Evolutionary conservation across 2,329 filamentous ascomycete genomes (phyloP), one percentile per base, ranked within the genome.

Genomic region (Xylariaceae sp.): DNA sequence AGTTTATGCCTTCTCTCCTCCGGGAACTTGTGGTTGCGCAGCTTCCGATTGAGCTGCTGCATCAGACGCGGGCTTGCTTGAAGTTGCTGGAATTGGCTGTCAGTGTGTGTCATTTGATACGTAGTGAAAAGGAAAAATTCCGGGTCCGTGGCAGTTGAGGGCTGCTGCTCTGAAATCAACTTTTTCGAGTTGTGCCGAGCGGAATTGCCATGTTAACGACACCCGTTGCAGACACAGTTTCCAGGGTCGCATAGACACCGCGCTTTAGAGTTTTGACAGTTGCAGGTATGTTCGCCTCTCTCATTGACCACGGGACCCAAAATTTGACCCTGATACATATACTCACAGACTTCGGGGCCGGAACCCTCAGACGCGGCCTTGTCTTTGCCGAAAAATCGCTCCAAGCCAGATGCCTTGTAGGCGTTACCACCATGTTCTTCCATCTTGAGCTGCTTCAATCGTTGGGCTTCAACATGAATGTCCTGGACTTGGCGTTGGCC

Each of bases 401-500:
- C 78, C 2, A 84, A 72, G 2, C 81, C 81, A 7, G 79, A 70
- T 2, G 80, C 77, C 74, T 81, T 81, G 71, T 81, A 78, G 43
- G 83, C 80, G 59, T 76, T 81, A 47, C 78, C 79, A 18, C 80
- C 81, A 43, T 76, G 71, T 69, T 83, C 78, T 57, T 83, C 73
- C 70, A 84, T 85, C 86, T 96, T 96, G 62, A 99, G 73, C 61
- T 95, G 85, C 47, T 92, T 92, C 51, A 99, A 79, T 63, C 94
- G 85, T 59, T 87, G 81, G 30, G 94, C 94, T 79, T 99, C 94
- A 58, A 80, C 81, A 74, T 99, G 94, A 44, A 99, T 94, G 69
- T 99, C 94, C 65, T 90, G 80, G 30, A 96, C 91, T 74, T 97
- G 92, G 76, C 90, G 90, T 70, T 87, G 85, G 59, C 88, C 83